Evolutionary conservation across 2,329 filamentous ascomycete genomes (phyloP), one percentile per base, ranked within the genome.

Genomic region (Geosmithia flava): DNA sequence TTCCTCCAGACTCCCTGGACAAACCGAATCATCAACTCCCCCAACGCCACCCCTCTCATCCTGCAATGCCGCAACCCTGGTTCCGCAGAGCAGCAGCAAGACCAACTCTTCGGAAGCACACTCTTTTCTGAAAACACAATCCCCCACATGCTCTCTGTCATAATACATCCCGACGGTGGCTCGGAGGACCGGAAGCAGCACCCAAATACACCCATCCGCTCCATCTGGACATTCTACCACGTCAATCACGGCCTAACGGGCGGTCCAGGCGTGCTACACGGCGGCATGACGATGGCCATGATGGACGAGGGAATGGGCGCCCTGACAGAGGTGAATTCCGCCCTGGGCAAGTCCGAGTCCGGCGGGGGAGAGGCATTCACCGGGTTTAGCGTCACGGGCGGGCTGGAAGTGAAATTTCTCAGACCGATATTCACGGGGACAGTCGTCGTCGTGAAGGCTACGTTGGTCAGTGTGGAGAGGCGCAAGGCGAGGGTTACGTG

Each of bases 1-100:
- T 67, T 69, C 55, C 51, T 50, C 45, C 57, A 61, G 1, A 55
- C 64, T 29, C 59, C 64, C 7, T 68, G 66, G 66, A 66, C 62
- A 33, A 46, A 51, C 13, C 56, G 64, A 23, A 57, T 68, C 11
- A 50, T 11, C 10, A 6, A n/a, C 55, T 56, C 2, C 50, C 54
- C 46, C 29, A 20, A 49, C 44, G 49, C 58, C 17, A 58, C 63
- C n/a, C 52, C 58, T 20, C 67, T 64, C 51, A 53, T 64, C 30
- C 59, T 63, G 13, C 56, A 59, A 39, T 60, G 59, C 47, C 58
- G 62, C 48, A 62, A 63, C 50, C 61, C 64, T 11, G 7, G 52
- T 39, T 52, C 49, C 47, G n/a, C n/a, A n/a, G n/a, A n/a, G n/a
- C 39, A 50, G 13, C 39, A 50, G 2, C 59, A 62, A 49, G 63